These are phyloP conservation scores for Wickerhamiella siamensis DNA, from an alignment of 805 yeast genomes.

Conservation along the genomic window DNA sequence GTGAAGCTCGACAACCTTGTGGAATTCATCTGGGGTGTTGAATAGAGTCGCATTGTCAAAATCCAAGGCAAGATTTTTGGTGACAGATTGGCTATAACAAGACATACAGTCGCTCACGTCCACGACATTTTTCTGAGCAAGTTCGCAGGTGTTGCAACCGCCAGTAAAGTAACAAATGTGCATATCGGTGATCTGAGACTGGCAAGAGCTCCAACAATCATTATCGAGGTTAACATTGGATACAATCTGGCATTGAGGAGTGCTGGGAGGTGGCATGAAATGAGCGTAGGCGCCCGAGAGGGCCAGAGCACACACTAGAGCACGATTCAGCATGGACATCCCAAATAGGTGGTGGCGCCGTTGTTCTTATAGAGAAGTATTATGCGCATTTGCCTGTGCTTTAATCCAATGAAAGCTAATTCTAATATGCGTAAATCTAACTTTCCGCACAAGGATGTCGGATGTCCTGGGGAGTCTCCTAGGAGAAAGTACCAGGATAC, in stretches of 20 bases:
- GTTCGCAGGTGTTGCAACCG: conserved; percentile 1
- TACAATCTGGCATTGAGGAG: neutral
- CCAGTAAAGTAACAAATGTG: neutral
- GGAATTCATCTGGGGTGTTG: conserved; percentile 10
- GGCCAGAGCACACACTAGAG: neutral
- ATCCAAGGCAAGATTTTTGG: conserved; percentile 5
- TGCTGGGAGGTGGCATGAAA: too few relatives aligned
- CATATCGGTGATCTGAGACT: conserved; percentile 2
- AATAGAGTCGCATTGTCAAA: conserved; percentile 10
- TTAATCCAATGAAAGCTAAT: neutral
- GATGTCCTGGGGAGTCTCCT: too few relatives aligned
- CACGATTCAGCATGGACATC: neutral
- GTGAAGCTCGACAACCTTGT: conserved; percentile 13
- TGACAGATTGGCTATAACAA: conserved; percentile 1
- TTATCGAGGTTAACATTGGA: neutral
- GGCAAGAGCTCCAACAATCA: conserved; percentile 4
- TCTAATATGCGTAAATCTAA: neutral
- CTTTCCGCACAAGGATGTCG: neutral
- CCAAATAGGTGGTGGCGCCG: too few relatives aligned
- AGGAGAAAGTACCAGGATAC: too few relatives aligned
- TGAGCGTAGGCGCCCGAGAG: neutral
- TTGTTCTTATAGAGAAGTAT: too few relatives aligned
- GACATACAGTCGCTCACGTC: conserved; percentile 1
- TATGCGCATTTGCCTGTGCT: too few relatives aligned
- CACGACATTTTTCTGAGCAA: neutral